Evolutionary conservation across 176 grass and related monocot species (phyloP).

Genomic region (Guadua angustifolia): DNA sequence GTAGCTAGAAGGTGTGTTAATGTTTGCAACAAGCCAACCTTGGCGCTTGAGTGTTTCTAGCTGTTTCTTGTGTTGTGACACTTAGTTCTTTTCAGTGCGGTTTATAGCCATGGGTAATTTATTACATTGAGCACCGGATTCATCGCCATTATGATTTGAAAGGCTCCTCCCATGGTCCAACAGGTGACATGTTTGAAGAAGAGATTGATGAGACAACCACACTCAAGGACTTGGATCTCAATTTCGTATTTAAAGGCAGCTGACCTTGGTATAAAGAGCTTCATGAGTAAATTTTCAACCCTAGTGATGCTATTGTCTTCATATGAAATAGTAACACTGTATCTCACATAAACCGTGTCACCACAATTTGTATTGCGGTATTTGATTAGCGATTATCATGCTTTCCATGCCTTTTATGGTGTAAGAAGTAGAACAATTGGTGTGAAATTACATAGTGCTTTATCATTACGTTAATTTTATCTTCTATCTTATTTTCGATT

Average conservation of each 20-base stretch:
- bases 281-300: too few species aligned
- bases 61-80: conserved; percentile 13
- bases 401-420: neutral
- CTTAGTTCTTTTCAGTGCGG: neutral
- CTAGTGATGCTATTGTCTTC: too few species aligned
- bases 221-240: conserved; percentile 87
- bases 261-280: too few species aligned
- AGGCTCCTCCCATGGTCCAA: conserved; percentile 76
- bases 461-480: conserved; percentile 16
- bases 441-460: conserved; percentile 6
- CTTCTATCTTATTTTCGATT: conserved; percentile 63
- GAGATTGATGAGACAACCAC: conserved; percentile 88
- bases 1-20: conserved; percentile 58
- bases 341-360: too few species aligned
- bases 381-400: neutral
- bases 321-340: too few species aligned
- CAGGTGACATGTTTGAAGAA: conserved; percentile 67
- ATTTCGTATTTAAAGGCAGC: conserved; percentile 85
- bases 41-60: neutral
- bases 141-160: conserved; percentile 85
- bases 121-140: conserved; percentile 56
- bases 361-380: conserved; percentile 96
- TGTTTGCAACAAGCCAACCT: neutral
- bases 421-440: neutral
- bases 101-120: conserved; percentile 39